Conservation (phyloP, 2,329 filamentous ascomycete genomes). For the Colletotrichum graminicola region DNA sequence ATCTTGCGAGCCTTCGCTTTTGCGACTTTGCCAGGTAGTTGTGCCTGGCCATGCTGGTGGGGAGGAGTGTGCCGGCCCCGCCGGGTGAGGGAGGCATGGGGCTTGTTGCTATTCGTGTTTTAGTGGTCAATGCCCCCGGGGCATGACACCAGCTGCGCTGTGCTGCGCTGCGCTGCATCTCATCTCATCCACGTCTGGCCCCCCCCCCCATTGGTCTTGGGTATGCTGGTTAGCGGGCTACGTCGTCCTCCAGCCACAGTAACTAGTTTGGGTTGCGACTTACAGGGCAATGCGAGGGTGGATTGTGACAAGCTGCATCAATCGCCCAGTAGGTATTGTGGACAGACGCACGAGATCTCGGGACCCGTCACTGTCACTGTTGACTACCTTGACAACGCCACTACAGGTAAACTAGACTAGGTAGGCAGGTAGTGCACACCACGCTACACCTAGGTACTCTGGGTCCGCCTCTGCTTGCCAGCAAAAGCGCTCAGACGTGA, state of each 20-base stretch:
- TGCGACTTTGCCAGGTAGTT: not conserved
- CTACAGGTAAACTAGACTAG: too few species aligned
- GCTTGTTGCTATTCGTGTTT: slow-evolving; percentile 41
- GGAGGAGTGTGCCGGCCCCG: slow-evolving; percentile 15
- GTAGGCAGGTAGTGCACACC: too few species aligned
- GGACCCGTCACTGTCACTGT: slow-evolving; percentile 24
- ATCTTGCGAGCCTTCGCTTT: not conserved
- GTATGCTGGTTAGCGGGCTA: not conserved
- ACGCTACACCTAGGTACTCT: too few species aligned
- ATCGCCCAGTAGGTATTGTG: slow-evolving; percentile 5
- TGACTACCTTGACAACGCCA: slow-evolving; percentile 26
- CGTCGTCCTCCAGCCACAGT: slow-evolving; percentile 34
- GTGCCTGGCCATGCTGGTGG: slow-evolving; percentile 18
- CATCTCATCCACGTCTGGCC: slow-evolving; percentile 5
- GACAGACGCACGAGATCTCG: slow-evolving; percentile 18
- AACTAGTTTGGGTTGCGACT: slow-evolving; percentile 17
- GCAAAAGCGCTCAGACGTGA: slow-evolving; percentile 21
- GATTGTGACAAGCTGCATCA: not conserved
- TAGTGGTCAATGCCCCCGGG: slow-evolving; percentile 18
- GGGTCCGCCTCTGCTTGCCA: slow-evolving; percentile 7
- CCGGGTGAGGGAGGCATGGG: slow-evolving; percentile 32
- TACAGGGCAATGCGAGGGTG: slow-evolving; percentile 11
- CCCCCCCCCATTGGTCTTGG: not conserved
- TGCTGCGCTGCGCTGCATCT: slow-evolving; percentile 21
- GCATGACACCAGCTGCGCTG: not conserved